A percentile compares a stretch with the other conserved stretches of the same genome.
Conservation (phyloP, 345 rosid species). For the Linum usitatissimum region DNA sequence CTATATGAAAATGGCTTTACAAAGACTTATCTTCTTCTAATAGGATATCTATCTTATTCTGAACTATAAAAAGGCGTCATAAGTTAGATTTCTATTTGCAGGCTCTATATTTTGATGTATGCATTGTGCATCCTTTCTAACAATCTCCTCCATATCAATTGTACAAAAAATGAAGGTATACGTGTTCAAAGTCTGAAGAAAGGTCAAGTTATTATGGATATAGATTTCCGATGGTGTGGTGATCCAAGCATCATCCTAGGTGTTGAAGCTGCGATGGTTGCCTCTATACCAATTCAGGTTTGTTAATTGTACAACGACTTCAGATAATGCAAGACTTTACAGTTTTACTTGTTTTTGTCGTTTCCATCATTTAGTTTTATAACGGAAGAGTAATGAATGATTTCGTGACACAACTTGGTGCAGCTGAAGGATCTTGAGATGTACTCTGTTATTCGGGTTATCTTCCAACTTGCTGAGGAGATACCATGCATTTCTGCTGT, state of each 20-base stretch:
- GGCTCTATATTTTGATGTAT: neutral
- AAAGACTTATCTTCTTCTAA: too few relatives aligned
- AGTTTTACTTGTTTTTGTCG: conserved; percentile 3
- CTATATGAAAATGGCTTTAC: too few relatives aligned
- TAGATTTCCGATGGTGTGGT: conserved; percentile 98
- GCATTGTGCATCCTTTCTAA: conserved; percentile 10
- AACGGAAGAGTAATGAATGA: conserved; percentile 5
- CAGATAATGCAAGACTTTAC: neutral
- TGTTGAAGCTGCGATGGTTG: conserved; percentile 87
- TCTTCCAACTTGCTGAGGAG: conserved; percentile 95
- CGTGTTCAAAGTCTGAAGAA: conserved; percentile 94
- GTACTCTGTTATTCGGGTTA: conserved; percentile 83
- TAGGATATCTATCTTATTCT: too few relatives aligned
- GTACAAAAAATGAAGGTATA: conserved; percentile 43
- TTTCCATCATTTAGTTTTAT: neutral
- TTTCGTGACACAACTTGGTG: conserved; percentile 18
- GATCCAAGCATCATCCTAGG: conserved; percentile 93
- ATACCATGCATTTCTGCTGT: conserved; percentile 98
- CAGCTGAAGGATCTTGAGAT: conserved; percentile 99
- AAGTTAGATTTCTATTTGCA: neutral
- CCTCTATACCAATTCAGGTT: conserved; percentile 99
- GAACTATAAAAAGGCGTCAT: neutral
- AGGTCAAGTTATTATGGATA: conserved; percentile 95
- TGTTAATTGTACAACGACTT: conserved; percentile 6
- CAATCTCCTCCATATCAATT: neutral